Evolutionary conservation across 352 stramenopile genomes (phyloP).

Genomic region (Phytophthora hybrid): DNA sequence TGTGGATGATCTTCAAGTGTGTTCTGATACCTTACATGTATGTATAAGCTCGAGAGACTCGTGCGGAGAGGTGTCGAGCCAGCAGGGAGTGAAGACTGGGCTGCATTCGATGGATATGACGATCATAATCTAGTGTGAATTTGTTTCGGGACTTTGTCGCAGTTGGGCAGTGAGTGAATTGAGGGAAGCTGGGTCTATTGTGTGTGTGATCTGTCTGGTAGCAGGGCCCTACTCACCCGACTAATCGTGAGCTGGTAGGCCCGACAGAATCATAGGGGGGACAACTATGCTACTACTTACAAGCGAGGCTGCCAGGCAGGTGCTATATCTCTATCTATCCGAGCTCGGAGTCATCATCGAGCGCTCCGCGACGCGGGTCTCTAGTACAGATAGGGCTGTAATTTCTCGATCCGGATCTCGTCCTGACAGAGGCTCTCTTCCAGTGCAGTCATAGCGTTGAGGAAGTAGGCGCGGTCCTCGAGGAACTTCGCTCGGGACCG

Average conservation of each 20-base stretch:
- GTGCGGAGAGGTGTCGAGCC: neutral
- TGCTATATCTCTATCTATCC: slow-evolving; percentile 47
- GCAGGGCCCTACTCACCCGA: neutral
- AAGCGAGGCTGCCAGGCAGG: slow-evolving; percentile 27
- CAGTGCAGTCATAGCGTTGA: slow-evolving; percentile 83
- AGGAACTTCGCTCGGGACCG: slow-evolving; percentile 76
- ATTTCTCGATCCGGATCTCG: slow-evolving; percentile 80
- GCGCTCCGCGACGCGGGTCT: slow-evolving; percentile 2
- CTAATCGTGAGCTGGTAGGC: neutral
- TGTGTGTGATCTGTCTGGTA: slow-evolving; percentile 2
- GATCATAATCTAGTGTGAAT: slow-evolving; percentile 43
- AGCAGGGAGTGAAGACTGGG: slow-evolving; percentile 7
- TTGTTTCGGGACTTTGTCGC: slow-evolving; percentile 25
- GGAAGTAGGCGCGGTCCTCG: slow-evolving; percentile 81
- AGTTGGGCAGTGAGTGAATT: slow-evolving; percentile 1
- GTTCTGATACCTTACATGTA: slow-evolving; percentile 29
- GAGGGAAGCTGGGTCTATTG: slow-evolving; percentile 7
- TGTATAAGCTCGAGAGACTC: slow-evolving; percentile 29
- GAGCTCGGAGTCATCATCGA: slow-evolving; percentile 24
- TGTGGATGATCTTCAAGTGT: slow-evolving; percentile 27
- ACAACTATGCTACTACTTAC: slow-evolving; percentile 44
- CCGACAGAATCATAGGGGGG: slow-evolving; percentile 8
- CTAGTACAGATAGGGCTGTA: slow-evolving; percentile 83
- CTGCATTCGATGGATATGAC: slow-evolving; percentile 29
- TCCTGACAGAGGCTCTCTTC: slow-evolving; percentile 84